A percentile compares a stretch with the other conserved stretches of the same genome.
These are phyloP conservation scores for Agrostemma githago DNA, from an alignment of 148 eudicot species.

Conservation along the genomic window DNA sequence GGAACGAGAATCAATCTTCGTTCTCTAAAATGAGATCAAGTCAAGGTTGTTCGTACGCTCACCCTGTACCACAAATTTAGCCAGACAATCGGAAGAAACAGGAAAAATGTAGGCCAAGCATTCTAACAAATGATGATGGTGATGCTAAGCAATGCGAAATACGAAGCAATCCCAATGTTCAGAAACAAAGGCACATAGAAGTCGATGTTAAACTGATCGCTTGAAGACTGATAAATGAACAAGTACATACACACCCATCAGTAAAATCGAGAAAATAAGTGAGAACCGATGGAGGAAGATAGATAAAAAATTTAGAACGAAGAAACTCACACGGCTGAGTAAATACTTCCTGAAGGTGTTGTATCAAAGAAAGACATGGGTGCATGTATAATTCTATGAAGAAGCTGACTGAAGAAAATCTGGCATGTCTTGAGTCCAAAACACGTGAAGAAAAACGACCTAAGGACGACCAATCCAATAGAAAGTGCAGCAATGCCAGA, in stretches of 20 bases:
- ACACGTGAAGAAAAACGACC: conserved; percentile 41
- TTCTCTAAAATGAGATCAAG: no score
- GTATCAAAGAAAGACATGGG: conserved; percentile 98
- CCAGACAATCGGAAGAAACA: conserved; percentile 83
- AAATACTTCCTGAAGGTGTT: conserved; percentile 97
- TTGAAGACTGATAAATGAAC: conserved; percentile 63
- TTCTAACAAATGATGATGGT: conserved; percentile 81
- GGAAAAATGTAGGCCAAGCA: conserved; percentile 86
- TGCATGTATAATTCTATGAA: conserved; percentile 72
- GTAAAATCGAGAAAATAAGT: no score
- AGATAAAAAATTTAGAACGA: neutral
- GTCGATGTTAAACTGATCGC: conserved; percentile 80
- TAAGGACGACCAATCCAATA: conserved; percentile 35
- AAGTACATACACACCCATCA: neutral
- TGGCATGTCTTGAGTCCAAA: conserved; percentile 80
- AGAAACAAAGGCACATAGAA: conserved; percentile 62
- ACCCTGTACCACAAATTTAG: conserved; percentile 93
- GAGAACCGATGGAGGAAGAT: neutral
- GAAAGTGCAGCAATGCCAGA: conserved; percentile 51
- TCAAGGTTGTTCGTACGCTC: conserved; percentile 15
- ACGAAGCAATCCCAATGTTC: conserved; percentile 56
- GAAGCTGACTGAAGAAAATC: conserved; percentile 56
- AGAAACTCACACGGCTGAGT: conserved; percentile 69
- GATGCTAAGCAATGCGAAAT: conserved; percentile 63
- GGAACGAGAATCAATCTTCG: neutral